phyloP scores from a whole-genome alignment of 805 yeast genomes.

The Schizosaccharomyces octosporus region DNA sequence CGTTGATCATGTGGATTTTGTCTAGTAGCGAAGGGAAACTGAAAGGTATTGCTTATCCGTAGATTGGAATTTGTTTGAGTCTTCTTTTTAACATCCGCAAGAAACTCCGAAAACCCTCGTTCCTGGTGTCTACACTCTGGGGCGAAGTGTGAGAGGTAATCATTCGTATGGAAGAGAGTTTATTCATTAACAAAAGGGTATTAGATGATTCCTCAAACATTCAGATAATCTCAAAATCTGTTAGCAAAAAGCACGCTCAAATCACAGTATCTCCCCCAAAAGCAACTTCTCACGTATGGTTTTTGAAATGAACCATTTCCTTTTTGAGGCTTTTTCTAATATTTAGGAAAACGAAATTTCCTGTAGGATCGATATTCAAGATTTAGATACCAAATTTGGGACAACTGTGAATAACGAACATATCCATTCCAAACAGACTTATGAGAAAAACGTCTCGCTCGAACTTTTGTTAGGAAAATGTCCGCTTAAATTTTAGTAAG shows the following conservation, averaged over 20 bases:
- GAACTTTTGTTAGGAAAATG: background rate
- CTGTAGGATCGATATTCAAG: background rate
- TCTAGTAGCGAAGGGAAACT: too few species aligned
- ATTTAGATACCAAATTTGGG: background rate
- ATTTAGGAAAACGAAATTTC: background rate
- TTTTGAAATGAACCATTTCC: too few species aligned
- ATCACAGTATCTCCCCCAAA: background rate
- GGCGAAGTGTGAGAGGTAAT: background rate
- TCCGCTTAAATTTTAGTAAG: background rate
- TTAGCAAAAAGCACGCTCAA: background rate
- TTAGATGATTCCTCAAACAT: background rate
- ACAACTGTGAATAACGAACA: background rate
- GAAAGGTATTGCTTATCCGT: too few species aligned
- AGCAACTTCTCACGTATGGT: background rate
- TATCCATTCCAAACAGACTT: background rate
- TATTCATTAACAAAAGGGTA: background rate
- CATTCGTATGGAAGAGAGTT: too few species aligned
- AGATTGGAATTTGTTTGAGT: too few species aligned
- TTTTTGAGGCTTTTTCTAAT: background rate
- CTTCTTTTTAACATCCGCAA: background rate
- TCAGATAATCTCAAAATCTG: background rate
- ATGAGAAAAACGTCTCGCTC: background rate
- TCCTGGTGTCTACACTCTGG: background rate
- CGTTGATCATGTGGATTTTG: too few species aligned
- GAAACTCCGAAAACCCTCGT: background rate